These are phyloP conservation scores for Suillus brevipes DNA, from an alignment of 768 basidiomycete species.

Conservation along the genomic window DNA sequence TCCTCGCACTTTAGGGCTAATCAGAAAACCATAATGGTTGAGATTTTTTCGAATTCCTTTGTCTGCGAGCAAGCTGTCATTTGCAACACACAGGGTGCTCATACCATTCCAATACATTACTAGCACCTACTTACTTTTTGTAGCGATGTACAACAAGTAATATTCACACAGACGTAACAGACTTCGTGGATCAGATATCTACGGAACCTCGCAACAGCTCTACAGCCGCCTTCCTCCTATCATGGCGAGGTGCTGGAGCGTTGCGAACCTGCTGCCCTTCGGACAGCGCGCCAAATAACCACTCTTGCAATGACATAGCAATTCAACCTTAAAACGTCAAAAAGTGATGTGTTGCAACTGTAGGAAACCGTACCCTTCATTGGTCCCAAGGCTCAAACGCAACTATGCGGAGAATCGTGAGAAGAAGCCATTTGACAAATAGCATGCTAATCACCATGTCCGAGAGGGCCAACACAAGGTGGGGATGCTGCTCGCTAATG, in stretches of 20 bases:
- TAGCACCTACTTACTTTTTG: too few species aligned
- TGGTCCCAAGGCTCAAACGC: constrained; percentile 37
- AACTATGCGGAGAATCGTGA: constrained; percentile 33
- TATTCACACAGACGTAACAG: not conserved
- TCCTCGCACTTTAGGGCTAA: not conserved
- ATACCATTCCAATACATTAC: too few species aligned
- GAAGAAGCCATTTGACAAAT: constrained; percentile 22
- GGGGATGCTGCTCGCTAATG: constrained; percentile 37
- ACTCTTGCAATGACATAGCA: not conserved
- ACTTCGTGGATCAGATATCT: not conserved
- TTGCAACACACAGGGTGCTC: too few species aligned
- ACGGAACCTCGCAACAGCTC: not conserved
- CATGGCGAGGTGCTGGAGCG: not conserved
- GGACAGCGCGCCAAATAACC: not conserved
- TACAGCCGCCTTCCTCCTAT: not conserved
- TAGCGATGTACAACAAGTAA: too few species aligned
- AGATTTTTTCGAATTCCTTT: not conserved
- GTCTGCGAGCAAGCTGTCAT: too few species aligned
- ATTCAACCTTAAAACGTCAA: not conserved
- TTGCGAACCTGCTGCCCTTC: not conserved
- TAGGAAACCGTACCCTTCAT: constrained; percentile 26
- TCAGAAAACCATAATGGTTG: not conserved
- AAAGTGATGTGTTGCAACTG: not conserved
- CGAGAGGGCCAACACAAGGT: constrained; percentile 26
- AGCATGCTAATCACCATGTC: constrained; percentile 14